Percentiles rank a stretch among this genome's conserved stretches.
Evolutionary conservation across 2,329 filamentous ascomycete genomes (phyloP).

Genomic region (Phialophora verrucosa): DNA sequence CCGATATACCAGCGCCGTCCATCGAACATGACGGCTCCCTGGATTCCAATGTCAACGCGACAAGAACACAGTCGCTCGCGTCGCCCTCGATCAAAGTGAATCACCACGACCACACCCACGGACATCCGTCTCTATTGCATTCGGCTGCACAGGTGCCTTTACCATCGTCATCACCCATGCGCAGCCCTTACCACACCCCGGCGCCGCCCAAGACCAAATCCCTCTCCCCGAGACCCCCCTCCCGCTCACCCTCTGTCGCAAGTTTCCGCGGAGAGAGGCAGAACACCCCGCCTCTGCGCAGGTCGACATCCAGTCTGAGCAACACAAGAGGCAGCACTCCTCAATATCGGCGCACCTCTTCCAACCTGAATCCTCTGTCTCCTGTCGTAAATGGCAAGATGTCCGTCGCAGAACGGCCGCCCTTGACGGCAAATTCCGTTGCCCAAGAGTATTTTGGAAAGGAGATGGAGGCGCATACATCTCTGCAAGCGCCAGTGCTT

Average conservation of each 20-base stretch:
- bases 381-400: conserved; percentile 49
- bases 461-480: conserved; percentile 70
- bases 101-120: conserved; percentile 10
- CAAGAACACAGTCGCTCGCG: conserved; percentile 19
- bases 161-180: conserved; percentile 31
- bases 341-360: conserved; percentile 41
- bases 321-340: conserved; percentile 33
- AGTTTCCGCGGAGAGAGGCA: conserved; percentile 35
- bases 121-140: conserved; percentile 6
- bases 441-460: conserved; percentile 72
- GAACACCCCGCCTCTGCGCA: conserved; percentile 30
- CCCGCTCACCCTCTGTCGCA: conserved; percentile 37
- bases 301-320: conserved; percentile 37
- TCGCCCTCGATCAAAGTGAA: conserved; percentile 29
- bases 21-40: conserved; percentile 30
- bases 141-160: conserved; percentile 29
- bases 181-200: conserved; percentile 31
- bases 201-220: conserved; percentile 27
- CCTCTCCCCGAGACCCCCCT: conserved; percentile 28
- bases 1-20: conserved; percentile 35
- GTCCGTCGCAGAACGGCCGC: conserved; percentile 45
- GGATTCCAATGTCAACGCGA: conserved; percentile 13
- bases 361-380: conserved; percentile 51
- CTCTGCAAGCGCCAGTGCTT: conserved; percentile 64
- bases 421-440: conserved; percentile 61